Base-by-base conservation (phyloP, 2,329 filamentous ascomycete species). In the Fusarium agapanthi region DNA sequence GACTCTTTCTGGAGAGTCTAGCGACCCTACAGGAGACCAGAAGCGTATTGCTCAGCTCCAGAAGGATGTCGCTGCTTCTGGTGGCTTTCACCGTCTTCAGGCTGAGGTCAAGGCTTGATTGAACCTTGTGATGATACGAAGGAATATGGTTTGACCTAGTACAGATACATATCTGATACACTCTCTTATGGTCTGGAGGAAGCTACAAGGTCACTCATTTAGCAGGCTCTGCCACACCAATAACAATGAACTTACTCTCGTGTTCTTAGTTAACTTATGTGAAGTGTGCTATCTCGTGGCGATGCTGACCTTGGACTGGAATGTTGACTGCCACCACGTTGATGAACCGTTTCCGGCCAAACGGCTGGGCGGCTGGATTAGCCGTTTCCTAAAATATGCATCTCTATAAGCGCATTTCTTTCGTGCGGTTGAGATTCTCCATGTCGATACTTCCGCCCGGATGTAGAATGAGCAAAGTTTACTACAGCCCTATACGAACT, bases 1-100 rank as follows among this genome's bases (percentile, higher is more conserved):
- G 92, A 77, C 81, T 4, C 84, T 93, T 13, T 90, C 90, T 41
- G 84, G 80, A 1, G 92, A 93, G 56, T 92, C 91, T 0, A 80
- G 81, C 45, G 92, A 94, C 80, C 92, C 92, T 0, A 86, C 83
- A 3, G 91, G 90, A 16, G 92, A 95, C 76, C 92, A 95, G 88
- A 92, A 92, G 88, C 86, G 87, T 43, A 94, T 94, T 90, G 89
- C 86, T 7, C 85, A 86, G 75, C 82, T 94, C 76, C 92, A 94
- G 85, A 86, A 90, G 81, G 85, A 89, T 62, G 88, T 94, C 71
- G 90, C 91, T 54, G 81, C 81, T 45, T 83, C 87, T 44, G 92
- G 92, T 47, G 92, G 92, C 6, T 94, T 91, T 81, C 85, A 84
- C 59, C 82, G 88, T 48, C 81, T 90, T 16, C 71, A 75, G 32